Evolutionary conservation across 2,329 filamentous ascomycete genomes (phyloP), one percentile per base, ranked within the genome.

Genomic region (Aschersonia sp.): DNA sequence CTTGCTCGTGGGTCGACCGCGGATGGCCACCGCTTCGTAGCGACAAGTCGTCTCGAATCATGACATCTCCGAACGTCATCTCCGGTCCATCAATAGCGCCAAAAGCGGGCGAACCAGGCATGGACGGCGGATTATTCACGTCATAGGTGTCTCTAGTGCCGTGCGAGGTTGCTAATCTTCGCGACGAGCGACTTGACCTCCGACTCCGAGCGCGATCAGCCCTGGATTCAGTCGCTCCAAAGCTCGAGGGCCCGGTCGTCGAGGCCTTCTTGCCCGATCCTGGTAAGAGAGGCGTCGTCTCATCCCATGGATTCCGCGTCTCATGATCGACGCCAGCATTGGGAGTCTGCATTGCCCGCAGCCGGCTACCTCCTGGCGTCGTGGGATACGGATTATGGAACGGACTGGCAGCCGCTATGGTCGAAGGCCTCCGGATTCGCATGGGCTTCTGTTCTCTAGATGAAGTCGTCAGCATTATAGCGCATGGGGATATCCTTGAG

Each of bases 51-150:
- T 84, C 79, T 6, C 81, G 72, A 48, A 87, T 75, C 75, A 89
- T 82, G 53, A 83, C 72, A 65, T 84, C 80, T n/a, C 77, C 77
- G 55, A 82, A 80, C 51, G 69, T 76, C 63, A 82, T 69, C 38
- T 77, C 72, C 48, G 71, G 62, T 32, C 69, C 68, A 49, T 74
- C 70, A 0, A 61, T 55, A 0, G 72, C 62, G 1, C 73, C 73
- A 49, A 80, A 65, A 1, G 63, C 63, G 2, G 81, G 81, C 5
- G 78, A 79, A 1, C 75, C 77, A 2, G 81, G 81, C 44, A 84
- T 70, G 0, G 82, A 85, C 1, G 81, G 82, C 3, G 81, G 81
- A 51, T 84, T 80, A 55, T 85, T 85, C 51, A 85, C 65, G 64
- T 82, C 77, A 56, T 79, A 80, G 49, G 65, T 65, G 31, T 78